Evolutionary conservation across 139 green algal genomes (phyloP).

Genomic region (Coccomyxa sp.): DNA sequence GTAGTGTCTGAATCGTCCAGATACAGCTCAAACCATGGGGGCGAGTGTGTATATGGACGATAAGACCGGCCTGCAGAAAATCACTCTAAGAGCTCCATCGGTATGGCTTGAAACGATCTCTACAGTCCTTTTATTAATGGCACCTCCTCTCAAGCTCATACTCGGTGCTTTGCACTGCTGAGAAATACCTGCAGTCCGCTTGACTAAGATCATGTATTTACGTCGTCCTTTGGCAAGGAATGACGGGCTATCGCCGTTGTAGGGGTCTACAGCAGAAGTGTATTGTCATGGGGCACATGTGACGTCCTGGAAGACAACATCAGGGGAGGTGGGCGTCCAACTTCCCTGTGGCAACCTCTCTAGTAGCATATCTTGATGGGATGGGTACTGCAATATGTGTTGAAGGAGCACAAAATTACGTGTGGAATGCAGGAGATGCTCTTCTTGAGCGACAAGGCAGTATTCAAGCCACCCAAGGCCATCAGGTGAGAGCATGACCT

Average conservation of each 20-base stretch:
- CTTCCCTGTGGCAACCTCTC: neutral
- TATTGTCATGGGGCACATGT: conserved; percentile 71
- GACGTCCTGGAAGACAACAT: conserved; percentile 43
- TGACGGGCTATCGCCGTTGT: neutral
- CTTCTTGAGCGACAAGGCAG: conserved; percentile 70
- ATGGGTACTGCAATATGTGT: neutral
- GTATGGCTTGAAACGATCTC: too few species aligned
- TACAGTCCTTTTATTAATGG: too few species aligned
- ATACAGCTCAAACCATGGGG: too few species aligned
- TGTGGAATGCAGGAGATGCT: conserved; percentile 56
- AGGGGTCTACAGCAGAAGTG: conserved; percentile 45
- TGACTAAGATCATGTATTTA: too few species aligned
- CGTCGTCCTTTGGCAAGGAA: neutral
- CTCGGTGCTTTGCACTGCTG: too few species aligned
- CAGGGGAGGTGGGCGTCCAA: conserved; percentile 31
- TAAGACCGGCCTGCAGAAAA: too few species aligned
- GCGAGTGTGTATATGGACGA: too few species aligned
- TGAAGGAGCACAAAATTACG: neutral
- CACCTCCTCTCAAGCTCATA: too few species aligned
- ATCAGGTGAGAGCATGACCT: conserved; percentile 47
- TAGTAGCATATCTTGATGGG: too few species aligned
- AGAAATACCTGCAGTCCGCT: too few species aligned
- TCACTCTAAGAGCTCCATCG: too few species aligned
- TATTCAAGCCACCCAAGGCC: conserved; percentile 82
- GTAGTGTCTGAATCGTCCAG: too few species aligned